Percentiles rank a stretch among this genome's conserved stretches.
Conservation (phyloP, 1,284 basidiomycete species). For the Pisolithus thermaeus region DNA sequence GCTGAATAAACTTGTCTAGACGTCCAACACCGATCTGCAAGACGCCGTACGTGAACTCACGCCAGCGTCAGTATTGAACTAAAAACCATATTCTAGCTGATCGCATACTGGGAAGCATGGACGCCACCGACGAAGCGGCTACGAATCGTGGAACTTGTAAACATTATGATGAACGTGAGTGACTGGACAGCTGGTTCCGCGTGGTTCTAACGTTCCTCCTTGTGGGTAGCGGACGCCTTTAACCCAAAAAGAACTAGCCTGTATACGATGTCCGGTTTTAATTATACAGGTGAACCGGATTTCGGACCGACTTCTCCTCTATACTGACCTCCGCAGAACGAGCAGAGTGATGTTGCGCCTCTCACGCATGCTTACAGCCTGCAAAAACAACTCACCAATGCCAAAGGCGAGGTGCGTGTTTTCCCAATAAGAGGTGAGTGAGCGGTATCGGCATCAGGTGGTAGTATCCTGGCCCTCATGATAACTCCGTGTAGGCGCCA, state of each 20-base stretch:
- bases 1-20: constrained; percentile 31
- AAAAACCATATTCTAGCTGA: constrained; percentile 38
- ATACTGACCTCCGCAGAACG: constrained; percentile 40
- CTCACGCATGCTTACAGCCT: constrained; percentile 53
- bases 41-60: constrained; percentile 38
- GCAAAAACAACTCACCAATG: constrained; percentile 43
- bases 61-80: constrained; percentile 7
- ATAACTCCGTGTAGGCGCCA: constrained; percentile 18
- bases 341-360: constrained; percentile 50
- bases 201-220: no score
- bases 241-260: constrained; percentile 39
- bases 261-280: constrained; percentile 56
- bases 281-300: constrained; percentile 55
- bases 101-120: constrained; percentile 54
- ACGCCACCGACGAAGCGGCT: constrained; percentile 50
- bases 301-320: neutral
- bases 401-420: constrained; percentile 41
- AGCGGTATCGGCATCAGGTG: neutral
- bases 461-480: neutral
- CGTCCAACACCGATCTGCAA: constrained; percentile 47
- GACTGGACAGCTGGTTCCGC: neutral
- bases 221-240: constrained; percentile 46
- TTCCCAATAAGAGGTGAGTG: constrained; percentile 59
- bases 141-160: constrained; percentile 46
- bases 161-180: constrained; percentile 55